These are phyloP conservation scores for Allium fistulosum DNA, from an alignment of 106 monocot genomes.

Conservation along the genomic window DNA sequence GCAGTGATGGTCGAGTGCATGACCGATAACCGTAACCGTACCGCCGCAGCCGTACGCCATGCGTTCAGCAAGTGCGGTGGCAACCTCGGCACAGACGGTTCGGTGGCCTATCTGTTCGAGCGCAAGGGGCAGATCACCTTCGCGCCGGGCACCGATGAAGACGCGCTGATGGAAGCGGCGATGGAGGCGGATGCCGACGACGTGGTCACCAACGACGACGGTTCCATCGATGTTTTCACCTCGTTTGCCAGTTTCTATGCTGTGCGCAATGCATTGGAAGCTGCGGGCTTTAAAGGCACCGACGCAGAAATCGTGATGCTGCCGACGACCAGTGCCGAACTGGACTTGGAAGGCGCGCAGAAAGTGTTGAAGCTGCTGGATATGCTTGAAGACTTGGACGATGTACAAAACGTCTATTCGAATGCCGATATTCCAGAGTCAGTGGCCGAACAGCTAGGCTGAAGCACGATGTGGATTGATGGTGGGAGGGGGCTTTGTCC, in stretches of 20 bases:
- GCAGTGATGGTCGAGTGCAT: not conserved
- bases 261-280: not conserved
- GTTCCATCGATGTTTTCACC: not conserved
- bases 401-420: conserved; percentile 1
- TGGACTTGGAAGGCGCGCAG: not conserved
- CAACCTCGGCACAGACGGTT: not conserved
- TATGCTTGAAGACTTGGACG: conserved; percentile 1
- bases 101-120: not conserved
- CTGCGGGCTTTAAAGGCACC: not conserved
- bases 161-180: not conserved
- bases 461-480: no score
- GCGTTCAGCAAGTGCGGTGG: not conserved
- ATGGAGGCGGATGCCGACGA: not conserved
- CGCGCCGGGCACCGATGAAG: not conserved
- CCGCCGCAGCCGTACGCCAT: not conserved
- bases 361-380: not conserved
- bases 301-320: not conserved
- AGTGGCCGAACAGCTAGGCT: not conserved
- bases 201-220: not conserved
- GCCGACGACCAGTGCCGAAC: not conserved
- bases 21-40: not conserved
- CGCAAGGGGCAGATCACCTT: not conserved
- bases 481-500: no score
- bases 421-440: not conserved
- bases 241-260: not conserved